Evolutionary conservation across 2,329 filamentous ascomycete genomes (phyloP).

Genomic region (Beauveria asiatica): DNA sequence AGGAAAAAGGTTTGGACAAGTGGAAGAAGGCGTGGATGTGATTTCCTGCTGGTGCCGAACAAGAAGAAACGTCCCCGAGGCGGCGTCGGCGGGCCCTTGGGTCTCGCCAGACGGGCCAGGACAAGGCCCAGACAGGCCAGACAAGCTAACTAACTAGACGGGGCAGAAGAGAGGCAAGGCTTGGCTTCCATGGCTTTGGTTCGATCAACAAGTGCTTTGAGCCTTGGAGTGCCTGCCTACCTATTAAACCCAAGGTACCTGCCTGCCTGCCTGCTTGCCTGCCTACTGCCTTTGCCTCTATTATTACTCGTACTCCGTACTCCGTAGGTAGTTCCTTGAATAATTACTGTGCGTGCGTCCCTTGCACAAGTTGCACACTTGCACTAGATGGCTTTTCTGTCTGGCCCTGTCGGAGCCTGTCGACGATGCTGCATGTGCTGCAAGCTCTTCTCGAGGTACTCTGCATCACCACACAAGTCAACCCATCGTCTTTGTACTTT

Average conservation of each 20-base stretch:
- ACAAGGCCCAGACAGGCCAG: not conserved
- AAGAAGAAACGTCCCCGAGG: constrained; percentile 31
- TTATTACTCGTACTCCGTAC: no score
- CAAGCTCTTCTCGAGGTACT: not conserved
- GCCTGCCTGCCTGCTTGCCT: no score
- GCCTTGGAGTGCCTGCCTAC: not conserved
- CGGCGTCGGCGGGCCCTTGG: constrained; percentile 22
- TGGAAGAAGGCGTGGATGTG: constrained; percentile 16
- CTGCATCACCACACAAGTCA: not conserved
- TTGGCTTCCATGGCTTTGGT: not conserved
- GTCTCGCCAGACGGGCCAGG: not conserved
- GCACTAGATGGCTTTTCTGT: not conserved
- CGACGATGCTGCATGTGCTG: not conserved
- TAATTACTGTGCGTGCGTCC: no score
- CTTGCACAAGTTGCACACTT: no score
- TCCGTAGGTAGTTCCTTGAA: no score
- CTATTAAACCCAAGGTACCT: no score
- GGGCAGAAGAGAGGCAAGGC: not conserved
- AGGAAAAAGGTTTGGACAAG: constrained; percentile 9
- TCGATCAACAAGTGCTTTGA: not conserved
- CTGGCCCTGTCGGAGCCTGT: not conserved
- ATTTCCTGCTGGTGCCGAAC: constrained; percentile 25
- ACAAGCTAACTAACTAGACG: not conserved
- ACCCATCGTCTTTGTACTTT: not conserved
- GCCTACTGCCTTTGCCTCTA: no score